These are phyloP conservation scores for Myxozyma vanderwaltii DNA, from an alignment of 805 yeast genomes.

Conservation along the genomic window DNA sequence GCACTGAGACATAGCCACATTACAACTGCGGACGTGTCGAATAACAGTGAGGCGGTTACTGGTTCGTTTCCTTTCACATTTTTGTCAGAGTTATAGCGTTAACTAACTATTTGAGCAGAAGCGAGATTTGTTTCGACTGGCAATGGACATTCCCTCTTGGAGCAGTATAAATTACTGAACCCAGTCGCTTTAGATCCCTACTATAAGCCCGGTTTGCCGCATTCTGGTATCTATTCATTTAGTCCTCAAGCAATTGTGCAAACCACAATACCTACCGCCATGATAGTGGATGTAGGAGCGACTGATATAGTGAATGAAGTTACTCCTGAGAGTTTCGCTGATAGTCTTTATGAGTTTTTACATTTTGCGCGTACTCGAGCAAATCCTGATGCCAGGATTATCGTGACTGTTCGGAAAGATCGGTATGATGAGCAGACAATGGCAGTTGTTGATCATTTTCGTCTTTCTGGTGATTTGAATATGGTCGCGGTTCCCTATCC, in stretches of 20 bases:
- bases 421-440: conserved; percentile 15
- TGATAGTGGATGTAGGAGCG: conserved; percentile 30
- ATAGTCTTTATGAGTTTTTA: conserved; percentile 19
- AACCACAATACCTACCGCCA: conserved; percentile 18
- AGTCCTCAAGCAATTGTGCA: conserved; percentile 9
- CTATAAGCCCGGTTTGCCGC: conserved; percentile 15
- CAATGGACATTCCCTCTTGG: conserved; percentile 11
- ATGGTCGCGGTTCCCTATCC: conserved; percentile 1
- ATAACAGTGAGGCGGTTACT: background rate
- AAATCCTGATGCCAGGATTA: conserved; percentile 22
- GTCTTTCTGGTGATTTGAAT: conserved; percentile 5
- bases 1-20: conserved; percentile 26
- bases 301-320: conserved; percentile 12
- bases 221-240: conserved; percentile 27
- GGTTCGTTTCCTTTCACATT: background rate
- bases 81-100: background rate
- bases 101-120: background rate
- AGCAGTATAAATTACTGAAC: conserved; percentile 23
- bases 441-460: conserved; percentile 21
- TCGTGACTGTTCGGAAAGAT: conserved; percentile 16
- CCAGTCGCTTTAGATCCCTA: conserved; percentile 24
- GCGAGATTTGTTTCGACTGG: background rate
- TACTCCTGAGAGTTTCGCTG: conserved; percentile 11
- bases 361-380: conserved; percentile 11
- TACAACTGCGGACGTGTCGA: conserved; percentile 17